Conservation (phyloP, 768 basidiomycete species). For the Pleurotus salmoneostramineus region DNA sequence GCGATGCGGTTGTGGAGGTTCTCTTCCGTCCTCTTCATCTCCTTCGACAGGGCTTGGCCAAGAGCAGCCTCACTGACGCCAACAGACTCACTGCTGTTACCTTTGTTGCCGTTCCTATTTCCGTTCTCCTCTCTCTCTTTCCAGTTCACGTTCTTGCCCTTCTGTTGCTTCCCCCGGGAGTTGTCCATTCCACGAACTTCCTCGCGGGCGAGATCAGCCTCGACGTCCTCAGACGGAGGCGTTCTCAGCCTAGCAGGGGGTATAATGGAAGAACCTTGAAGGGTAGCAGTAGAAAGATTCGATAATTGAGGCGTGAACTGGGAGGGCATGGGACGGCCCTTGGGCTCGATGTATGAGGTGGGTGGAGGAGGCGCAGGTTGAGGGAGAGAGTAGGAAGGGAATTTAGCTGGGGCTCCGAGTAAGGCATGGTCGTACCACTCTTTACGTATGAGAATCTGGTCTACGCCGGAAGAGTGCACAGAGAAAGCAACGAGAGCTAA, state of each 20-base stretch:
- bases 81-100: constrained; percentile 25
- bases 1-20: constrained; percentile 72
- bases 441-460: constrained; percentile 81
- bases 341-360: constrained; percentile 14
- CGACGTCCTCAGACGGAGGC: constrained; percentile 73
- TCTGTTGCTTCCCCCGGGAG: constrained; percentile 32
- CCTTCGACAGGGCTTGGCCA: constrained; percentile 59
- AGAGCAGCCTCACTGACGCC: constrained; percentile 50
- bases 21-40: constrained; percentile 83
- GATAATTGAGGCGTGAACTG: constrained; percentile 19
- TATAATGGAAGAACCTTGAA: constrained; percentile 12
- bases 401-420: constrained; percentile 50
- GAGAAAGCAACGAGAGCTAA: constrained; percentile 83
- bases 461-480: constrained; percentile 86
- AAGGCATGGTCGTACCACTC: constrained; percentile 83
- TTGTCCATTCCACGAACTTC: constrained; percentile 47
- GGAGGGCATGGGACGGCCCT: constrained; percentile 21
- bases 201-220: constrained; percentile 59
- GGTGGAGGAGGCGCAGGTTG: constrained; percentile 18
- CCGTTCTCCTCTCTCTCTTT: constrained; percentile 29
- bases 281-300: constrained; percentile 21
- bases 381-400: constrained; percentile 45
- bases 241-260: constrained; percentile 51
- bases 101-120: constrained; percentile 35
- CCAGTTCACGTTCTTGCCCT: constrained; percentile 60